Base-by-base conservation (phyloP, 768 basidiomycete species). In the Leccinum broughii region DNA sequence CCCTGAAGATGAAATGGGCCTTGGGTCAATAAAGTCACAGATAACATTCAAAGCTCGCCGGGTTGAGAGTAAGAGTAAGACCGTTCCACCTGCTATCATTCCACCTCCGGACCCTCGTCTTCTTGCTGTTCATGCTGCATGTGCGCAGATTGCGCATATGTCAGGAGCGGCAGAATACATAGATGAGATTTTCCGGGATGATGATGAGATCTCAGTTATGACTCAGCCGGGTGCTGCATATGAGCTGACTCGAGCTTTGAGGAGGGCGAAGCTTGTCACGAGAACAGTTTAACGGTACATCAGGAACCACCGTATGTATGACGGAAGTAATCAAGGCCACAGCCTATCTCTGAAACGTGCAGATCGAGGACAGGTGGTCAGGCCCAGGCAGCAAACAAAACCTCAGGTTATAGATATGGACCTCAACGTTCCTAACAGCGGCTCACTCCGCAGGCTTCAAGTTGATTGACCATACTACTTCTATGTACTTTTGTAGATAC, bases 401-500 rank as follows among this genome's bases (percentile, higher is more conserved):
- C 34, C 28, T 30, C 28, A 30, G 28, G 3, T 9, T 35, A 35
- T 35, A 35, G 1, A 35, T 14, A 35, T 35, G 34, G 34, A 14
- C 34, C 2, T 35, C 34, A 0, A 35, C 2, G 34, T 35, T 35
- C 34, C 32, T 34, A 34, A 13, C 13, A 34, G 34, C 34, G 11
- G 34, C 6, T 35, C 34, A 35, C 34, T 35, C 34, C 32, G 10
- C 32, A 5, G 34, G 13, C 34, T 35, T 14, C 34, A 35, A 14
- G 2, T 6, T 35, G 34, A 6, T 13, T 35, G 34, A 35, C 34
- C 34, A 35, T 35, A 22, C 15, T 6, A 30, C 15, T 6, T 30
- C 22, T 26, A 41, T 13, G 49, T 49, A 51, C 39, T 59, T 51
- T 58, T 51, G 15, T 69, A 67, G 48, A 60, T 24, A 51, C 56